Base-by-base conservation (phyloP, 352 stramenopile species). In the Peronospora belbahrii region DNA sequence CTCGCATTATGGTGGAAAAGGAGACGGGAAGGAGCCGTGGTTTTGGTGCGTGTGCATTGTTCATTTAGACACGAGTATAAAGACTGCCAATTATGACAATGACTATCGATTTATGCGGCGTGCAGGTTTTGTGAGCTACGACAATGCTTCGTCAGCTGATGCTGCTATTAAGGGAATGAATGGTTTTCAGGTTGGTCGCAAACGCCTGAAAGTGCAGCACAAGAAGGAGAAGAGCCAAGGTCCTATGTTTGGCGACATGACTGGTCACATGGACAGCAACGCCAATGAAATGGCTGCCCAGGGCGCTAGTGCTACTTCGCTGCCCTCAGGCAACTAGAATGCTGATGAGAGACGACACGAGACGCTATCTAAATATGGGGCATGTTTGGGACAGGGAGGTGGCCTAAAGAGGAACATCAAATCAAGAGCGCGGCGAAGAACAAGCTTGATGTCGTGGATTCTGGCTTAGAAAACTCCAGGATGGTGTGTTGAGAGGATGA, bases 1-100 rank as follows among this genome's bases (percentile, higher is more conserved):
- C 94, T 31, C 78, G 90, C 28, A 97, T 98, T 51, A 97, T 98
- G 89, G 90, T 97, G 40, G 93, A 98, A 79, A 96, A 95, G 62
- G 89, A 96, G 43, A 97, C 89, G 4, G 89, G 90, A 37, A 81
- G 92, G 72, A 96, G 87, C 73, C 89, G 91, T 62, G 94, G 94
- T 28, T 96, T 95, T 69, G 85, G 85, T 95, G 75, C 61, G 84
- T 76, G 2, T 17, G 24, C 2, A 17, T 25, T 17, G 5, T 22
- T 23, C 0, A 9, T 22, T 38, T 24, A n/a, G 6, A 14, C 15
- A 7, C 2, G 3, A 23, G 2, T 18, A 19, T n/a, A 17, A 22
- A 14, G 13, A 18, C 7, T 9, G 5, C 11, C 36, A 46, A n/a
- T n/a, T 9, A 19, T 15, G 4, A 10, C n/a, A n/a, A n/a, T n/a